Evolutionary conservation across 1,139 yeast species (phyloP).

Genomic region (Lodderomyces margitis): DNA sequence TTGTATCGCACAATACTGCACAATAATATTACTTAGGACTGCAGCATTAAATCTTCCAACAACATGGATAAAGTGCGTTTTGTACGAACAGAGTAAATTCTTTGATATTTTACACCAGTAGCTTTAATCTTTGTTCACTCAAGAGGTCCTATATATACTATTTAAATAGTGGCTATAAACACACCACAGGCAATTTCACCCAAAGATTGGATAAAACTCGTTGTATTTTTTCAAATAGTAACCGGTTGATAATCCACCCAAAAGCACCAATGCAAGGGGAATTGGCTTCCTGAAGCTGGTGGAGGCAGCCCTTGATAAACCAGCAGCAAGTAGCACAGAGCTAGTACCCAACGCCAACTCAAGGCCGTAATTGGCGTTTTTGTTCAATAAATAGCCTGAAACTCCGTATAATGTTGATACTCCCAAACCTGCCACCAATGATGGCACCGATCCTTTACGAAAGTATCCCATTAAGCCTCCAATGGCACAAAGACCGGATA

Average conservation of each 20-base stretch:
- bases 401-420: constrained; percentile 68
- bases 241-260: constrained; percentile 65
- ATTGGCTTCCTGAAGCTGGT: constrained; percentile 66
- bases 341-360: constrained; percentile 79
- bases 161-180: too few relatives aligned
- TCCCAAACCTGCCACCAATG: constrained; percentile 73
- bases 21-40: too few relatives aligned
- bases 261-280: constrained; percentile 61
- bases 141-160: too few relatives aligned
- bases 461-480: constrained; percentile 75
- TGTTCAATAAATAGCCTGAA: constrained; percentile 73
- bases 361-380: constrained; percentile 77
- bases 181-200: too few relatives aligned
- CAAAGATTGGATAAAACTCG: constrained; percentile 53
- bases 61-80: too few relatives aligned
- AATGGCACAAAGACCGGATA: constrained; percentile 68
- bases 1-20: too few relatives aligned
- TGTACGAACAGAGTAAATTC: too few relatives aligned
- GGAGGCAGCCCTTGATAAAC: constrained; percentile 64
- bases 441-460: constrained; percentile 75
- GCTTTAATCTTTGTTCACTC: too few relatives aligned
- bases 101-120: too few relatives aligned
- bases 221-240: constrained; percentile 70
- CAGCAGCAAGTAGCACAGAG: constrained; percentile 61
- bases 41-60: too few relatives aligned